Evolutionary conservation across 306 rosid species (phyloP).

Genomic region (Gastrolobium villosum): DNA sequence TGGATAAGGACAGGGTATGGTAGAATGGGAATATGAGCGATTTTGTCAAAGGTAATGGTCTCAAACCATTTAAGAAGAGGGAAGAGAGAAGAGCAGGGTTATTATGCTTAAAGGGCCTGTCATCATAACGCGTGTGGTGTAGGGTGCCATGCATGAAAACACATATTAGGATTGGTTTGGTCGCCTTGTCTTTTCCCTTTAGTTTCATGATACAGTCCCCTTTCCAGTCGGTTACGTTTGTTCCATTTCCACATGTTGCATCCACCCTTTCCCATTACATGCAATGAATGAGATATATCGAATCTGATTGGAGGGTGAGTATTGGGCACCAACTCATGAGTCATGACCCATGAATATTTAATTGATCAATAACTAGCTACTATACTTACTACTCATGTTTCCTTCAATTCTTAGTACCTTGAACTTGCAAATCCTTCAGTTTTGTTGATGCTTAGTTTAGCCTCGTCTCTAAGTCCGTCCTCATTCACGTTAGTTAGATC

Average conservation of each 20-base stretch:
- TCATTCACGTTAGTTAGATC: too few species aligned
- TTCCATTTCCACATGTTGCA: constrained; percentile 48
- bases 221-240: constrained; percentile 66
- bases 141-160: constrained; percentile 83
- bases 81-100: not conserved
- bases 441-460: too few species aligned
- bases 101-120: not conserved
- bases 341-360: not conserved
- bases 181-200: constrained; percentile 24
- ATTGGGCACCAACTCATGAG: constrained; percentile 34
- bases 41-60: not conserved
- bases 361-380: too few species aligned
- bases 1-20: constrained; percentile 42
- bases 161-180: constrained; percentile 75
- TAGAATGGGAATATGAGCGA: constrained; percentile 25
- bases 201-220: constrained; percentile 2
- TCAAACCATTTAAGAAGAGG: not conserved
- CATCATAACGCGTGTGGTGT: constrained; percentile 60
- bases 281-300: constrained; percentile 37
- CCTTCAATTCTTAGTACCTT: too few species aligned
- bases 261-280: constrained; percentile 48
- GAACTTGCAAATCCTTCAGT: too few species aligned
- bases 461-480: too few species aligned
- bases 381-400: too few species aligned
- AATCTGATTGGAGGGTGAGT: constrained; percentile 22